Percentiles rank a stretch among this genome's conserved stretches.
Conservation (phyloP, 2,329 filamentous ascomycete genomes). For the Podosphaera leucotricha region DNA sequence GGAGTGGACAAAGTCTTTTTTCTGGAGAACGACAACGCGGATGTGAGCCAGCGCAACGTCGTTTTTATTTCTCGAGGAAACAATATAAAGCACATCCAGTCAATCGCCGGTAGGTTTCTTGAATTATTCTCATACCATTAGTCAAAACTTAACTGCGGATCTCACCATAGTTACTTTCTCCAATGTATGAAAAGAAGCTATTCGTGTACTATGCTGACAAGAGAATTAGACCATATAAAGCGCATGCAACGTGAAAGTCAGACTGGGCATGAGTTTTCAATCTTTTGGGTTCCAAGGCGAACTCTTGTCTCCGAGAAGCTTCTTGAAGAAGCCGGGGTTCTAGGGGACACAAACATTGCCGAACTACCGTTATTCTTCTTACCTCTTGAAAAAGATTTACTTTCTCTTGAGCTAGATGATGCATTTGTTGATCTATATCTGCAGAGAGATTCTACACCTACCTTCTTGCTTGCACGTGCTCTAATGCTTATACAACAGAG, state of each 20-base stretch:
- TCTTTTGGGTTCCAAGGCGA: constrained; percentile 86
- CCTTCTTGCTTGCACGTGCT: constrained; percentile 70
- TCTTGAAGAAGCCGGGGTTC: constrained; percentile 74
- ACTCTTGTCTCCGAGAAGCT: constrained; percentile 80
- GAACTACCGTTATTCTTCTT: constrained; percentile 81
- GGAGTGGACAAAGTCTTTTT: constrained; percentile 96
- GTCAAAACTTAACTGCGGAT: background rate
- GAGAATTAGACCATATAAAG: constrained; percentile 58
- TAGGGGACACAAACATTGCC: constrained; percentile 74
- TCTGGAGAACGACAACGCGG: constrained; percentile 83
- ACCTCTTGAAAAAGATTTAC: constrained; percentile 68
- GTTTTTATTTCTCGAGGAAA: constrained; percentile 85
- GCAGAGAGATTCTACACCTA: constrained; percentile 72
- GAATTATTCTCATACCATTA: background rate
- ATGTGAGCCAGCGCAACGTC: constrained; percentile 83
- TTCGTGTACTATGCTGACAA: background rate
- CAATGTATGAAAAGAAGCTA: background rate
- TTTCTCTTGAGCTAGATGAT: constrained; percentile 76
- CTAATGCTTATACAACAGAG: constrained; percentile 85
- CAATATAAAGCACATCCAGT: constrained; percentile 59
- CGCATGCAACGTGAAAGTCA: constrained; percentile 69
- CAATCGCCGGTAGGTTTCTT: constrained; percentile 52
- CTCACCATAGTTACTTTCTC: background rate
- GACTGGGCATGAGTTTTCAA: constrained; percentile 83
- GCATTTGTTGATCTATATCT: constrained; percentile 75